Percentiles rank a stretch among this genome's conserved stretches.
phyloP scores from a whole-genome alignment of 768 basidiomycete genomes.

The Boletus sp. region DNA sequence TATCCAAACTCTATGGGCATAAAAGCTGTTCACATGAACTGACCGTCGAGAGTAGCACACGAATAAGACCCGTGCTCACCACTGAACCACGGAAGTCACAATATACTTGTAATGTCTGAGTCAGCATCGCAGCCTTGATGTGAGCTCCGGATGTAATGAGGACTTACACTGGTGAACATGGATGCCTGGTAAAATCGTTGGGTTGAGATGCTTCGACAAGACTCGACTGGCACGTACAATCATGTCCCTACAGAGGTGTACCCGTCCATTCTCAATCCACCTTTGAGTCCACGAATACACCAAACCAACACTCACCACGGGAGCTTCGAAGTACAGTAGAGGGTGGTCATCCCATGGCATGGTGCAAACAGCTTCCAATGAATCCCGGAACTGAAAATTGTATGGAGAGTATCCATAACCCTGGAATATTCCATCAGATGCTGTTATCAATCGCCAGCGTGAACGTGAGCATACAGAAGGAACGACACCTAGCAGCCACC shows the following conservation, averaged over 20 bases:
- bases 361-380: neutral
- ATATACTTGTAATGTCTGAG: neutral
- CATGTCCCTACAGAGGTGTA: neutral
- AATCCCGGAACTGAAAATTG: neutral
- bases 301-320: neutral
- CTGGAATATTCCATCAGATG: no score
- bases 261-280: neutral
- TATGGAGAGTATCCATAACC: no score
- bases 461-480: neutral
- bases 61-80: neutral
- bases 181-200: neutral
- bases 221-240: no score
- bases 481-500: neutral
- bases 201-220: neutral
- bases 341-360: neutral
- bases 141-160: neutral
- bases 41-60: neutral
- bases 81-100: slow-evolving; percentile 5
- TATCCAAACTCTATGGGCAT: slow-evolving; percentile 14
- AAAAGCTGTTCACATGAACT: neutral
- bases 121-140: neutral
- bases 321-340: neutral
- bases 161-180: neutral
- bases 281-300: neutral
- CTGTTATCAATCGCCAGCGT: no score